Conservation (phyloP, 2,329 filamentous ascomycete genomes). For the Fusarium beomiforme region DNA sequence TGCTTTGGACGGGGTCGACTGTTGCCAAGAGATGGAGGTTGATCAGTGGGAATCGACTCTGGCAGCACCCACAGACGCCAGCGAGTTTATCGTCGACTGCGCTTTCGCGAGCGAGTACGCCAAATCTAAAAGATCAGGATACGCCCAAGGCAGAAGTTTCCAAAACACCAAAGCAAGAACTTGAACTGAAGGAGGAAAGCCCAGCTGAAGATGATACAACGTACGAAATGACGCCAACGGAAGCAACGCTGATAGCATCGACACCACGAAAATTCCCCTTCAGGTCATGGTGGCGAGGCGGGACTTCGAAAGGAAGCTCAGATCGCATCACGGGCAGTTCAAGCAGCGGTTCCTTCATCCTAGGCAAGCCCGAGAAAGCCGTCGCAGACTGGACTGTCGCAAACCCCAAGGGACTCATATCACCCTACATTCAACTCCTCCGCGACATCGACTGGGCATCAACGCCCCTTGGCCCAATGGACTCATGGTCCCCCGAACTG, state of each 20-base stretch:
- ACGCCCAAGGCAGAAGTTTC: not conserved
- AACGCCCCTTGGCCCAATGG: conserved; percentile 56
- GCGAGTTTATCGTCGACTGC: conserved; percentile 1
- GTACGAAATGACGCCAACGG: not conserved
- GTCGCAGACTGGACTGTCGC: conserved; percentile 49
- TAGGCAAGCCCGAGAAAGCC: conserved; percentile 47
- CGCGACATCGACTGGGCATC: conserved; percentile 53
- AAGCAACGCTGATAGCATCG: not conserved
- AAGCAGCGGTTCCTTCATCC: conserved; percentile 42
- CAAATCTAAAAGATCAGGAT: not conserved
- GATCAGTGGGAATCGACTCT: conserved; percentile 53
- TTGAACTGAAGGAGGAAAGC: not conserved
- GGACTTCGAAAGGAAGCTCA: conserved; percentile 38
- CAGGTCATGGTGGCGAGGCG: not conserved
- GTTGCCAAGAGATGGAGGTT: conserved; percentile 52
- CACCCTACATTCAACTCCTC: conserved; percentile 44
- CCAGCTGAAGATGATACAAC: not conserved
- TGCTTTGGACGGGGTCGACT: conserved; percentile 53
- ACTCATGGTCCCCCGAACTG: conserved; percentile 55
- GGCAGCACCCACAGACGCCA: conserved; percentile 26
- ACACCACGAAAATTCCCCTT: not conserved
- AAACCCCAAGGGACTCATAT: conserved; percentile 45
- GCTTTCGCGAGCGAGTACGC: not conserved
- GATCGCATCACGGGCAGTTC: conserved; percentile 42
- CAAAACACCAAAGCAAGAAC: not conserved